Evolutionary conservation across 1,284 basidiomycete species (phyloP).

Genomic region (Chiua sp.): DNA sequence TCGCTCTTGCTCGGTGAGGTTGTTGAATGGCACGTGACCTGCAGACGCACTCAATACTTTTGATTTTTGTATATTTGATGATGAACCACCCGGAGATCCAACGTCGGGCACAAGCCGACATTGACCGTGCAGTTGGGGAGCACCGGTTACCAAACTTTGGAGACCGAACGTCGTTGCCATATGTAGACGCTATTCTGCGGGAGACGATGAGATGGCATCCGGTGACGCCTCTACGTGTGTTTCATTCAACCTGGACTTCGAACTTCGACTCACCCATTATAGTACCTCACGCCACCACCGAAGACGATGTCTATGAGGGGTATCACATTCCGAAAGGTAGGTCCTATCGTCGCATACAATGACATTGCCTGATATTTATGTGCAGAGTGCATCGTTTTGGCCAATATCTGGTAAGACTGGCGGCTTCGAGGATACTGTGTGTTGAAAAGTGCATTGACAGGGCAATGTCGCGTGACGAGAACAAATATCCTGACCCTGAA

Average conservation of each 20-base stretch:
- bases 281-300: conserved; percentile 23
- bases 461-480: conserved; percentile 28
- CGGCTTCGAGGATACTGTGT: background rate
- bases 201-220: conserved; percentile 39
- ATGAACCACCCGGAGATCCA: conserved; percentile 40
- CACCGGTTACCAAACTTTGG: conserved; percentile 45
- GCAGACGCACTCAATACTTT: conserved; percentile 20
- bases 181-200: conserved; percentile 42
- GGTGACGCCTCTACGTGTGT: conserved; percentile 21
- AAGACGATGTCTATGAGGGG: conserved; percentile 30
- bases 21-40: background rate
- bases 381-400: conserved; percentile 13
- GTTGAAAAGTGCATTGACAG: conserved; percentile 11
- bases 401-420: conserved; percentile 23
- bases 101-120: conserved; percentile 41
- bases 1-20: background rate
- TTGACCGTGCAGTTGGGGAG: conserved; percentile 43
- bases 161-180: conserved; percentile 43
- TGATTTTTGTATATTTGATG: conserved; percentile 41
- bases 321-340: conserved; percentile 28
- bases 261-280: background rate
- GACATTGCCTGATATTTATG: background rate
- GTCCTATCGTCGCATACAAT: background rate
- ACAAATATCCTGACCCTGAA: conserved; percentile 23
- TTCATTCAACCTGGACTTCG: background rate